Evolutionary conservation across 805 yeast species (phyloP).

Genomic region (Monosporozyma siamensis): DNA sequence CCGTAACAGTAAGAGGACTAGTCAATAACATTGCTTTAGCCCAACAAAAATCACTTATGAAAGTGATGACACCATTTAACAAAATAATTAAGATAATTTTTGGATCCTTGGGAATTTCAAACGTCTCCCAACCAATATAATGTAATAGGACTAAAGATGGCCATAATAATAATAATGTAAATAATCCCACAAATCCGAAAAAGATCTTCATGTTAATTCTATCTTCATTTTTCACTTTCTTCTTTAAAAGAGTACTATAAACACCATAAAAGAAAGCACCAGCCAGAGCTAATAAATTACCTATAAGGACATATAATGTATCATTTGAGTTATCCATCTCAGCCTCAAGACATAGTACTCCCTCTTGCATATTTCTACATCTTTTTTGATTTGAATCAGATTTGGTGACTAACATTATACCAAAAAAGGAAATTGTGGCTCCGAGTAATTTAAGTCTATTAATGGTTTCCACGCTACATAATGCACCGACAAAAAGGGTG

Average conservation of each 20-base stretch:
- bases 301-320: conserved; percentile 38
- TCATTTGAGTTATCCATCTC: conserved; percentile 16
- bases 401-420: conserved; percentile 71
- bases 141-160: conserved; percentile 67
- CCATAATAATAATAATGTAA: conserved; percentile 69
- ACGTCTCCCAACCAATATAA: conserved; percentile 52
- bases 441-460: conserved; percentile 59
- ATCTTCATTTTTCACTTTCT: conserved; percentile 62
- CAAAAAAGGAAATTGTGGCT: conserved; percentile 59
- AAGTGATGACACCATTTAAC: conserved; percentile 66
- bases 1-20: conserved; percentile 90
- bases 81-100: conserved; percentile 45
- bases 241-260: conserved; percentile 77
- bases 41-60: conserved; percentile 90
- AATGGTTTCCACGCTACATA: conserved; percentile 62
- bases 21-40: conserved; percentile 90
- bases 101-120: conserved; percentile 56
- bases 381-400: conserved; percentile 40
- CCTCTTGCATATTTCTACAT: not conserved
- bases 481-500: conserved; percentile 73
- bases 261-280: conserved; percentile 90
- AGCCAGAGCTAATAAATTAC: conserved; percentile 68
- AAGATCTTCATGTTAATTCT: conserved; percentile 77
- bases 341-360: not conserved
- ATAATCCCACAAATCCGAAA: conserved; percentile 90